A percentile compares a stretch with the other conserved stretches of the same genome.
Conservation (phyloP, 1,284 basidiomycete genomes). For the Naganishia sp. region DNA sequence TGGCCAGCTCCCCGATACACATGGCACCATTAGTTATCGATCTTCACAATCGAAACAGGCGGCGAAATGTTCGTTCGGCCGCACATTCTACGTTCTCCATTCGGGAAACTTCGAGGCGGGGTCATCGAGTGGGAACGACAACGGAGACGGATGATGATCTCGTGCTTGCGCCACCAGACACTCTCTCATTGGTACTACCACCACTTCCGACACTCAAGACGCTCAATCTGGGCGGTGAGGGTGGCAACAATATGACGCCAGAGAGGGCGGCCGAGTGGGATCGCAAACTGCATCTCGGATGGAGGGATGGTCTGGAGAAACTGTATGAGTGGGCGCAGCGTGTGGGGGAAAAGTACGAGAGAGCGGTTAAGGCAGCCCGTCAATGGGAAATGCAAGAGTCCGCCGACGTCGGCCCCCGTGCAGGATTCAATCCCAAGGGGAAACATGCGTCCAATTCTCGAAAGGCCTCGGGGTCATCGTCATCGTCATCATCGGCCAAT, state of each 20-base stretch:
- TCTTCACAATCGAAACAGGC: conserved; percentile 13
- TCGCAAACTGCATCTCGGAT: conserved; percentile 49
- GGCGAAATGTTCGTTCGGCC: conserved; percentile 49
- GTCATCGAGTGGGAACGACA: conserved; percentile 29
- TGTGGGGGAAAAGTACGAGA: conserved; percentile 51
- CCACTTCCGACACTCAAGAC: conserved; percentile 49
- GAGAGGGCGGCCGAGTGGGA: conserved; percentile 45
- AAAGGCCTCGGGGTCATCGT: not conserved
- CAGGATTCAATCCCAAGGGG: conserved; percentile 36
- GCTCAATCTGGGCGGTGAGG: conserved; percentile 52
- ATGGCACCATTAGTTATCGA: conserved; percentile 21
- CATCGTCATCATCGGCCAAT: conserved; percentile 6
- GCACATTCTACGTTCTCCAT: conserved; percentile 50
- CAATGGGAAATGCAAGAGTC: conserved; percentile 41
- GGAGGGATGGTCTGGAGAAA: conserved; percentile 49
- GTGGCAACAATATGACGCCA: conserved; percentile 36
- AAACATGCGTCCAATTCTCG: conserved; percentile 31
- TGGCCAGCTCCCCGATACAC: not conserved
- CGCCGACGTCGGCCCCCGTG: conserved; percentile 34
- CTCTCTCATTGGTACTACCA: conserved; percentile 50
- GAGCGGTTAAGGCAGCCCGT: conserved; percentile 47
- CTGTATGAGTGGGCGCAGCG: conserved; percentile 50
- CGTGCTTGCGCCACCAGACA: conserved; percentile 43
- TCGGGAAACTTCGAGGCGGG: conserved; percentile 43
- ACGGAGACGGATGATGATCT: conserved; percentile 33